phyloP scores from a whole-genome alignment of 805 yeast species.

The Cyberlindnera galapagoensis region DNA sequence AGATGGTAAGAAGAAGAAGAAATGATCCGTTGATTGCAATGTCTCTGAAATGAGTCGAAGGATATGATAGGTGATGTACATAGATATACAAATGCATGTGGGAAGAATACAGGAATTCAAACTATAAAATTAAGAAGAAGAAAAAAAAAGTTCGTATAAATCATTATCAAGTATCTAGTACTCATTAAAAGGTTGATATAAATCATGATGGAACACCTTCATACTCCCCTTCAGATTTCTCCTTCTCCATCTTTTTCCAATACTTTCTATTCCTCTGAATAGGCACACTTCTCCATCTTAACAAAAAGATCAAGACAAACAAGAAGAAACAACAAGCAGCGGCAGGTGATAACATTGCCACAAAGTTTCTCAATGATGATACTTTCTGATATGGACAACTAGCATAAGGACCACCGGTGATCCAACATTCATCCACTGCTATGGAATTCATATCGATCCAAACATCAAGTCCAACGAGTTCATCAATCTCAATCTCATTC shows the following conservation, averaged over 20 bases:
- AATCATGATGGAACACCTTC: conserved; percentile 81
- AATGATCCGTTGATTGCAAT: conserved; percentile 18
- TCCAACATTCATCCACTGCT: conserved; percentile 73
- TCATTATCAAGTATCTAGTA: too few species aligned
- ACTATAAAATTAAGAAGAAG: too few species aligned
- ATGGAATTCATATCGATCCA: conserved; percentile 87
- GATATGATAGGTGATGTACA: neutral
- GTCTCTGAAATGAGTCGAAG: too few species aligned
- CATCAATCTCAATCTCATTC: conserved; percentile 28
- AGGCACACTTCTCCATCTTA: conserved; percentile 59
- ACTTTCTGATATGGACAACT: conserved; percentile 69
- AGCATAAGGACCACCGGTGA: conserved; percentile 71
- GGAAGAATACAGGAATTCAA: too few species aligned
- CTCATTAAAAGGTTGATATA: too few species aligned
- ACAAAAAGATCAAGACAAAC: conserved; percentile 37
- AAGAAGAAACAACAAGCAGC: conserved; percentile 47
- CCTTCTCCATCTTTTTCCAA: conserved; percentile 53
- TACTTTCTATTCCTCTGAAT: conserved; percentile 62
- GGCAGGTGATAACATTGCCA: conserved; percentile 62
- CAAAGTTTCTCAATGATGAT: conserved; percentile 49
- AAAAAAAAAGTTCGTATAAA: too few species aligned
- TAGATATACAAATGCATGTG: too few species aligned
- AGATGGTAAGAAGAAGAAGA: conserved; percentile 35
- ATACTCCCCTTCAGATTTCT: conserved; percentile 54
- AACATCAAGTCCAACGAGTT: too few species aligned